Evolutionary conservation across 192 early-diverging fungal genomes (phyloP), one percentile per base, ranked within the genome.

Genomic region (Rhizophagus clarus): DNA sequence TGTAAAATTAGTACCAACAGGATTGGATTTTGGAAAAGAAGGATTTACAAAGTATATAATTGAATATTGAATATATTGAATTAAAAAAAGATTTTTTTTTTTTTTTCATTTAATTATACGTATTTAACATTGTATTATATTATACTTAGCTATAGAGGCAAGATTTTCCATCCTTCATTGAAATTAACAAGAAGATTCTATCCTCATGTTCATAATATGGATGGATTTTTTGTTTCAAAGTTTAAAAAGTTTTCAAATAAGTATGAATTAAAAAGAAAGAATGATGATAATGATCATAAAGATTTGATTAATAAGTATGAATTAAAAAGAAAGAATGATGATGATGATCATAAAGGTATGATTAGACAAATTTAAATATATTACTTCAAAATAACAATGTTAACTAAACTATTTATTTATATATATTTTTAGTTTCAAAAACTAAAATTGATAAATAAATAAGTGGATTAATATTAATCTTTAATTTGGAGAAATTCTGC

Each of bases 181-280:
- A 86, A 87, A 22, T 83, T 96, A 77, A 96, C 97, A 2, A 87
- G 95, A 69, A 89, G 98, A 51, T 98, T 94, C 86, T 99, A 98
- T 84, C 96, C 98, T 47, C 98, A 99, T 81, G 91, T 96, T 32
- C 95, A 98, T 84, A 99, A 99, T 84, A 98, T 99, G 98, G 98
- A 99, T 83, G 98, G 98, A 49, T 99, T 99, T 91, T 99, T 90
- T 87, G 97, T 99, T 15, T 95, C 98, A 63, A 99, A 99, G 80
- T 92, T 99, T 84, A 94, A 98, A 83, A 98, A 99, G 86, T 84
- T 93, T 11, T 94, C 93, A 64, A 98, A 98, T 88, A 96, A 22
- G 8, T 47, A 26, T 71, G 22, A 26, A 63, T 2, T 63, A 6
- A 63, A 26, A 63, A 63, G 61, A 63, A 63, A n/a, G 61, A 26